These are phyloP conservation scores for Zygnema circumcarinatum DNA, from an alignment of 139 green algal genomes.

Conservation along the genomic window DNA sequence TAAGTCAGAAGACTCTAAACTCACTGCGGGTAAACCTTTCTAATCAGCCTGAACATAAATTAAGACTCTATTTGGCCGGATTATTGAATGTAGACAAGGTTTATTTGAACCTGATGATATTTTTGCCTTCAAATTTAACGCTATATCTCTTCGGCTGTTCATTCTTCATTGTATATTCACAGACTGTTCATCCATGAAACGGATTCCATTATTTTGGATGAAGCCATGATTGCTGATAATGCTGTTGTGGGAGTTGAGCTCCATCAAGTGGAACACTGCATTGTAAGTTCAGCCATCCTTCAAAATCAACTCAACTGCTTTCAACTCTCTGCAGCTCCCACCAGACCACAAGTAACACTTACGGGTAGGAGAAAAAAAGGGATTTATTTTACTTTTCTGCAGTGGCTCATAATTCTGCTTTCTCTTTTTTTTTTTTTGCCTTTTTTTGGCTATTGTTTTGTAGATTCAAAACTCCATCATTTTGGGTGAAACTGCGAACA, in stretches of 20 bases:
- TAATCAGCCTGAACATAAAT: neutral
- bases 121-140: neutral
- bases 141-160: neutral
- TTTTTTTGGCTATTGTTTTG: neutral
- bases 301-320: neutral
- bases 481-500: slow-evolving; percentile 33
- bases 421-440: neutral
- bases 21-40: neutral
- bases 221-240: slow-evolving; percentile 41
- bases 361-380: no score
- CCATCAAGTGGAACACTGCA: slow-evolving; percentile 14
- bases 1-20: slow-evolving; percentile 9
- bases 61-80: neutral
- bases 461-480: slow-evolving; percentile 36
- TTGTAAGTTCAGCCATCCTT: slow-evolving; percentile 8
- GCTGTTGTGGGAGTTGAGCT: slow-evolving; percentile 36
- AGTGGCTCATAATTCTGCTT: no score
- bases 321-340: no score
- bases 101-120: no score
- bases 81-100: no score
- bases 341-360: no score
- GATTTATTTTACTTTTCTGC: no score
- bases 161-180: neutral
- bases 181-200: slow-evolving; percentile 53
- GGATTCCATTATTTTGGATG: slow-evolving; percentile 14